Conservation (phyloP, 495 filamentous ascomycete genomes). For the Aspergillus homomorphus region DNA sequence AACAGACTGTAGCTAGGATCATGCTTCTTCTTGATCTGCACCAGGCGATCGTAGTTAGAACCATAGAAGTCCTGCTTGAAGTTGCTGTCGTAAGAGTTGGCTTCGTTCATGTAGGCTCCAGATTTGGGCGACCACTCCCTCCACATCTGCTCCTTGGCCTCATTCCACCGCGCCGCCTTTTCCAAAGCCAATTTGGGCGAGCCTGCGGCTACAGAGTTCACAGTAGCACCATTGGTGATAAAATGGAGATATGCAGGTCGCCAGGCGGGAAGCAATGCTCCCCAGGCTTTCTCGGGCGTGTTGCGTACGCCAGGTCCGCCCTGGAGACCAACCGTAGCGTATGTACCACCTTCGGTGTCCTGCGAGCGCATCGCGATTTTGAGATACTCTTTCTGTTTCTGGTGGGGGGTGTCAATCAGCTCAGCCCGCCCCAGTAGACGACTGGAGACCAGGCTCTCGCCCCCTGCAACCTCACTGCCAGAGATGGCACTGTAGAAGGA, state of each 20-base stretch:
- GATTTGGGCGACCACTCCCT: constrained; percentile 22
- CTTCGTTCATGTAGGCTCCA: constrained; percentile 30
- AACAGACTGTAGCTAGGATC: too few species aligned
- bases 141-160: constrained; percentile 21
- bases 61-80: too few species aligned
- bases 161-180: constrained; percentile 10
- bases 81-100: constrained; percentile 45
- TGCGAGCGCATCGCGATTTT: background rate
- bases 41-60: too few species aligned
- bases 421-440: constrained; percentile 24
- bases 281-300: constrained; percentile 8
- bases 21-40: too few species aligned
- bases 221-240: constrained; percentile 15
- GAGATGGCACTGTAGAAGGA: constrained; percentile 7
- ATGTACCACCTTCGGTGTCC: background rate
- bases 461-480: background rate
- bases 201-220: constrained; percentile 10
- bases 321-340: constrained; percentile 18
- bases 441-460: constrained; percentile 16
- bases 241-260: constrained; percentile 18
- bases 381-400: background rate
- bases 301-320: constrained; percentile 18
- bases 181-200: background rate
- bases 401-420: constrained; percentile 15
- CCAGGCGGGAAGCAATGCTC: constrained; percentile 21